These are phyloP conservation scores for Ceratocystis huliohia DNA, from an alignment of 2,329 filamentous ascomycete species.

Conservation along the genomic window DNA sequence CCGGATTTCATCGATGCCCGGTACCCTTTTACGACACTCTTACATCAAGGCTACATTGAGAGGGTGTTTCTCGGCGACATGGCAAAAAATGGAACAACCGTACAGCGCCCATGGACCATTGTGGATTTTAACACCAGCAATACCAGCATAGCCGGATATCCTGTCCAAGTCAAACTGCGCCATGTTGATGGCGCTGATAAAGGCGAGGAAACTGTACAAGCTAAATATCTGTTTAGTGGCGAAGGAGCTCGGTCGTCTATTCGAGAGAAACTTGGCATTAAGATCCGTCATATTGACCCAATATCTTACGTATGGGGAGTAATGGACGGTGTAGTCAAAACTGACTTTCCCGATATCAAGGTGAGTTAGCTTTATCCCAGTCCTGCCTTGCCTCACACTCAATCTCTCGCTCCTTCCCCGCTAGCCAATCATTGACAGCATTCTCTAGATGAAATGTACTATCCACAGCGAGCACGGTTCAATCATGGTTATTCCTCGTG, in stretches of 20 bases:
- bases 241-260: slow-evolving; percentile 59
- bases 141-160: slow-evolving; percentile 46
- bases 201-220: slow-evolving; percentile 46
- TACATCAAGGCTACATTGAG: slow-evolving; percentile 62
- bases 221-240: slow-evolving; percentile 59
- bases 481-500: slow-evolving; percentile 65
- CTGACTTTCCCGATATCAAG: slow-evolving; percentile 67
- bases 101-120: slow-evolving; percentile 56
- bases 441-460: slow-evolving; percentile 53
- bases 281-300: slow-evolving; percentile 57
- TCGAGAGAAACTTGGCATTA: slow-evolving; percentile 52
- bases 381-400: background rate
- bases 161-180: slow-evolving; percentile 64
- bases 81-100: slow-evolving; percentile 43
- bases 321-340: slow-evolving; percentile 60
- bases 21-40: slow-evolving; percentile 56
- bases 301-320: slow-evolving; percentile 64
- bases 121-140: slow-evolving; percentile 47
- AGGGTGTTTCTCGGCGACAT: slow-evolving; percentile 56
- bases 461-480: slow-evolving; percentile 63
- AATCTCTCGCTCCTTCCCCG: background rate
- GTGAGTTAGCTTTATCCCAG: slow-evolving; percentile 28
- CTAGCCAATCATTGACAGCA: slow-evolving; percentile 29
- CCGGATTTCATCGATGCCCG: slow-evolving; percentile 67
- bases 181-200: slow-evolving; percentile 57